phyloP scores from a whole-genome alignment of 2,329 filamentous ascomycete species.

The Paracoccidioides brasiliensis region DNA sequence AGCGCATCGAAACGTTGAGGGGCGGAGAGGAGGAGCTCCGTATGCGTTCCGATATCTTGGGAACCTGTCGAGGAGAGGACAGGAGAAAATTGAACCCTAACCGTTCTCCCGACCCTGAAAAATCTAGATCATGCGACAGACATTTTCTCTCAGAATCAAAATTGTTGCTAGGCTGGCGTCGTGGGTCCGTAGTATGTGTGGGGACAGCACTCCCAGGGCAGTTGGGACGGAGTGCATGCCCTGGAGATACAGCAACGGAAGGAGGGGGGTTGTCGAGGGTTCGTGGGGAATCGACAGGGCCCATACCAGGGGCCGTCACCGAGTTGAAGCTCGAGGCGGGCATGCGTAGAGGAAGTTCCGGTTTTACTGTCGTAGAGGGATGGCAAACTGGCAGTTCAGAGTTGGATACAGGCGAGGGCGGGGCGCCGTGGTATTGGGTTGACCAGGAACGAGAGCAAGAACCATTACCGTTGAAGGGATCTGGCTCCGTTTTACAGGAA shows the following conservation, averaged over 20 bases:
- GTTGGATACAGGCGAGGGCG: conserved; percentile 8
- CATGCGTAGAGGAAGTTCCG: conserved; percentile 6
- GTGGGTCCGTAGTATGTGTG: conserved; percentile 7
- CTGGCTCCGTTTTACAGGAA: not conserved
- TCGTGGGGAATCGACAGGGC: conserved; percentile 18
- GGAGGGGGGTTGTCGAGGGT: conserved; percentile 34
- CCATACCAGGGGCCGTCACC: not conserved
- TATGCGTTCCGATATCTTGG: conserved; percentile 37
- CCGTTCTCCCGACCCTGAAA: conserved; percentile 47
- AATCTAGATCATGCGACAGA: conserved; percentile 43
- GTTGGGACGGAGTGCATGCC: conserved; percentile 1
- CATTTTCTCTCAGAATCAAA: conserved; percentile 32
- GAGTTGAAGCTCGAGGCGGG: conserved; percentile 7
- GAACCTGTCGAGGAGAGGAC: conserved; percentile 42
- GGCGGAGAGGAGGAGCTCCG: conserved; percentile 16
- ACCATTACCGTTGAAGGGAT: not conserved
- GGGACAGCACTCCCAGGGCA: conserved; percentile 3
- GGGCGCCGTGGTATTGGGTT: not conserved
- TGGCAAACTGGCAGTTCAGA: conserved; percentile 6
- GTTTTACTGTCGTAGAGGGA: not conserved
- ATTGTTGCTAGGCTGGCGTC: conserved; percentile 26
- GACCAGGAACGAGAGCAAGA: not conserved
- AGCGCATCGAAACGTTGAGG: conserved; percentile 14
- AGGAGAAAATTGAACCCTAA: conserved; percentile 63
- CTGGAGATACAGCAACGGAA: not conserved